Evolutionary conservation across 805 yeast genomes (phyloP), one percentile per base, ranked within the genome.

Genomic region (Wickerhamomyces rabaulensis): DNA sequence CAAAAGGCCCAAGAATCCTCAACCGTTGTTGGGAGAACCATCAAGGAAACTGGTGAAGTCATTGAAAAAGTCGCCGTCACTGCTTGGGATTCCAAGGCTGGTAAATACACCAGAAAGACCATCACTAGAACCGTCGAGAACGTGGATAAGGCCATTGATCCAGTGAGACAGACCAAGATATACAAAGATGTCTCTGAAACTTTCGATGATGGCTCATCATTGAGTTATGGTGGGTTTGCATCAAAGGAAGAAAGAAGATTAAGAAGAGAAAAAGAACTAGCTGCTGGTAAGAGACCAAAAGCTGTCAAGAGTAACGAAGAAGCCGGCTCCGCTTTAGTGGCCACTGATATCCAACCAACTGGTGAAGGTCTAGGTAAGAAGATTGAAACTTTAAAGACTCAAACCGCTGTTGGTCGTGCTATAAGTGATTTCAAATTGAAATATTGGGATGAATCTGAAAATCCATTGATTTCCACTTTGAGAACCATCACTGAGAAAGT

Each of bases 51-150:
- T 6, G 97, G 97, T n/a, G 88, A 86, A 58, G 92, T 82, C 36
- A 89, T 94, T 31, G 98, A 97, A 45, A 84, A 78, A 48, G 95
- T 82, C 40, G 98, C 97, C 4, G 73, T 78, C 36, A 84, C 83
- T 49, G 97, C 97, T 1, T 94, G 99, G 99, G 97, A 94, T 51
- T 89, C 97, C 1, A 87, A 94, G 21, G 87, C 92, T 39, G 94
- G 96, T 50, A 82, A 84, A 64, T 85, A 84, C 42, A 91, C 96
- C n/a, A 78, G 98, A 60, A 75, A 80, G 39, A 89, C 90, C 0
- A 92, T 89, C n/a, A 77, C 75, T 48, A 76, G 78, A 44, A 82
- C 97, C 4, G 97, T 95, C 2, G 88, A 87, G 46, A 81, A 76
- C 13, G 83, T 92, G n/a, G 94, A 88, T 58, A 88, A 86, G 66